Evolutionary conservation across 2,329 filamentous ascomycete genomes (phyloP).

Genomic region (Lachnellula suecica): DNA sequence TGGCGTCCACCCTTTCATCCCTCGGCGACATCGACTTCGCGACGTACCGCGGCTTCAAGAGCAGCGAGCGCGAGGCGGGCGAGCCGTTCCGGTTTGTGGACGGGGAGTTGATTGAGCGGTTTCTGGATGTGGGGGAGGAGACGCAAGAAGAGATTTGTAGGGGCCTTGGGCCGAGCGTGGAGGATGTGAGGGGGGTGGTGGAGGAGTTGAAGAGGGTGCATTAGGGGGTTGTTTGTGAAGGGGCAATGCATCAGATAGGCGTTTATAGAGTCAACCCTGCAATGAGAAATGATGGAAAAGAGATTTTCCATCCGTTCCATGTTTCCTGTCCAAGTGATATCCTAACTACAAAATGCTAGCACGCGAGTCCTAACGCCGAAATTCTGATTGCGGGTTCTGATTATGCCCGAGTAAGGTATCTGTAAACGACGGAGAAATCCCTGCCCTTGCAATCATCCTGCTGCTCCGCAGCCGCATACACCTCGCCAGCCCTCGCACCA

Average conservation of each 20-base stretch:
- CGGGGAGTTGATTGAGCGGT: constrained; percentile 84
- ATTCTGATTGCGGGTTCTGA: neutral
- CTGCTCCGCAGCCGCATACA: constrained; percentile 67
- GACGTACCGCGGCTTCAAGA: constrained; percentile 80
- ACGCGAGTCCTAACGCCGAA: neutral
- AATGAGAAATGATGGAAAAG: no score
- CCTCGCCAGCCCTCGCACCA: constrained; percentile 58
- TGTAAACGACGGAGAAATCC: constrained; percentile 82
- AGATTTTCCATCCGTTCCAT: neutral
- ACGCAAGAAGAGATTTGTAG: constrained; percentile 52
- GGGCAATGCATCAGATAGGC: neutral
- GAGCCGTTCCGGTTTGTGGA: constrained; percentile 88
- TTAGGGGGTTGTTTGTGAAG: constrained; percentile 32
- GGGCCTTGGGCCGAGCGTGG: constrained; percentile 59
- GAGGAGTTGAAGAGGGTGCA: constrained; percentile 64
- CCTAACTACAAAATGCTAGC: neutral
- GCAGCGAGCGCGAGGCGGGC: constrained; percentile 65
- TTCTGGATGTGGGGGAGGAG: constrained; percentile 68
- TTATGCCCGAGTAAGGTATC: constrained; percentile 53
- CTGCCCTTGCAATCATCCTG: constrained; percentile 63
- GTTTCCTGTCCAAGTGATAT: neutral
- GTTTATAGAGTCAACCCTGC: no score
- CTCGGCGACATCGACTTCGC: constrained; percentile 76
- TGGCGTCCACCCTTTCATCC: constrained; percentile 65
- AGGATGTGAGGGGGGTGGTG: constrained; percentile 60